Base-by-base conservation (phyloP, 805 yeast species). In the Sugiyamaella valdiviana region DNA sequence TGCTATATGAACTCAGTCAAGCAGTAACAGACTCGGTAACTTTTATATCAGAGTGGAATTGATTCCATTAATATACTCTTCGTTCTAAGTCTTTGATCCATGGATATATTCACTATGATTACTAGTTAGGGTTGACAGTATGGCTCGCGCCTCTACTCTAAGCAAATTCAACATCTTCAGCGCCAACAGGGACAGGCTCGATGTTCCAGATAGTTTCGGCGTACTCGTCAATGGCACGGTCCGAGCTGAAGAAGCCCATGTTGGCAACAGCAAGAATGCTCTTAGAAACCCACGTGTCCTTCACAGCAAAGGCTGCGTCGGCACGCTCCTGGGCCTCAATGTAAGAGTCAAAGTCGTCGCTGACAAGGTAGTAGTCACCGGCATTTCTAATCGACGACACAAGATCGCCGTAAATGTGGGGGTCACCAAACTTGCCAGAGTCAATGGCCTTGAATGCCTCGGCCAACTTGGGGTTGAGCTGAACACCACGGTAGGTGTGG, bases 151-250 rank as follows among this genome's bases (percentile, higher is more conserved):
- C 32, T 26, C 32, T 26, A 26, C 32, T 26, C 32, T 26, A 26
- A 26, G 32, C 32, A 10, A 26, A n/a, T n/a, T 26, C 32, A 6
- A 26, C 14, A 36, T 45, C 52, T 10, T 37, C 48, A 22, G 46
- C 20, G 15, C 32, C 19, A 23, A 60, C 53, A 14, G 54, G 47
- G 23, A 63, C 42, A 15, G 96, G 95, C 70, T 89, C 96, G 53
- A 88, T 78, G 62, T 89, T 84, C 97, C 97, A 89, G 60, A 89
- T 88, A 53, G 82, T 78, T 56, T 86, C 96, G 29, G 96, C 95
- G 57, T 89, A 89, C 65, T 89, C 96, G 60, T 82, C 84, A 62
- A 89, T 85, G 65, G 95, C 87, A 67, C 97, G 76, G 66, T 89
- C 97, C 53, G 90, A 80, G 53, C 86, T 78, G 72, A 89, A 89